These are phyloP conservation scores for Trichophyton verrucosum DNA, from an alignment of 2,329 filamentous ascomycete species.

Conservation along the genomic window DNA sequence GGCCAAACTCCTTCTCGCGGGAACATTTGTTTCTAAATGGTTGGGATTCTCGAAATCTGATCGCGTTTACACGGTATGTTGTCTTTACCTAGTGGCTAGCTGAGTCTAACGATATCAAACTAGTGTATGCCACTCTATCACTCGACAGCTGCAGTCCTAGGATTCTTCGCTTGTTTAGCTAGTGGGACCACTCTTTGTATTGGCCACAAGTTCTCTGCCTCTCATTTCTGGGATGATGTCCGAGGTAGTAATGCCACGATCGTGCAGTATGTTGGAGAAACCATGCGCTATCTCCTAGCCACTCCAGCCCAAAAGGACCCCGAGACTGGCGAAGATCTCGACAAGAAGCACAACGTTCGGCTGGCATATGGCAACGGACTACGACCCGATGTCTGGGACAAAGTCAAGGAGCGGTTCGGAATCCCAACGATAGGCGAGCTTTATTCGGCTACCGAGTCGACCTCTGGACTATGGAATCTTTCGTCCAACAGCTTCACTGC, in stretches of 20 bases:
- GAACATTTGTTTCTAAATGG: slow-evolving; percentile 43
- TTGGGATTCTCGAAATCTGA: slow-evolving; percentile 50
- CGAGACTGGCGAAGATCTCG: slow-evolving; percentile 53
- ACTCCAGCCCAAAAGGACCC: slow-evolving; percentile 51
- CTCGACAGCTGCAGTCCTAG: slow-evolving; percentile 61
- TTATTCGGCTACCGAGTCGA: slow-evolving; percentile 66
- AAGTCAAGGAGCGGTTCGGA: slow-evolving; percentile 68
- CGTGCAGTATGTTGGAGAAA: slow-evolving; percentile 83
- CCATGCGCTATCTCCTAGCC: slow-evolving; percentile 66
- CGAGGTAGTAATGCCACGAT: slow-evolving; percentile 58
- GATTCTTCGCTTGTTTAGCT: slow-evolving; percentile 49
- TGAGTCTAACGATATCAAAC: slow-evolving; percentile 5
- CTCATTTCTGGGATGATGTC: slow-evolving; percentile 64
- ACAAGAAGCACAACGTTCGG: slow-evolving; percentile 60
- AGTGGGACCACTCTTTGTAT: slow-evolving; percentile 56
- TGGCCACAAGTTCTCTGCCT: slow-evolving; percentile 65
- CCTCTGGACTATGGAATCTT: slow-evolving; percentile 57
- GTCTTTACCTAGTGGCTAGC: too few species aligned
- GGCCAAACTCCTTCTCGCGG: slow-evolving; percentile 49
- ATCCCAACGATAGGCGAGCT: slow-evolving; percentile 65
- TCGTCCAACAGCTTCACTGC: slow-evolving; percentile 58
- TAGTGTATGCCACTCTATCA: slow-evolving; percentile 85
- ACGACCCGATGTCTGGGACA: slow-evolving; percentile 73
- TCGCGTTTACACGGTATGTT: slow-evolving; percentile 58
- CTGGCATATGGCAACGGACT: slow-evolving; percentile 74